These are phyloP conservation scores for Hypoxylon rickii DNA, from an alignment of 495 filamentous ascomycete genomes.

Conservation along the genomic window DNA sequence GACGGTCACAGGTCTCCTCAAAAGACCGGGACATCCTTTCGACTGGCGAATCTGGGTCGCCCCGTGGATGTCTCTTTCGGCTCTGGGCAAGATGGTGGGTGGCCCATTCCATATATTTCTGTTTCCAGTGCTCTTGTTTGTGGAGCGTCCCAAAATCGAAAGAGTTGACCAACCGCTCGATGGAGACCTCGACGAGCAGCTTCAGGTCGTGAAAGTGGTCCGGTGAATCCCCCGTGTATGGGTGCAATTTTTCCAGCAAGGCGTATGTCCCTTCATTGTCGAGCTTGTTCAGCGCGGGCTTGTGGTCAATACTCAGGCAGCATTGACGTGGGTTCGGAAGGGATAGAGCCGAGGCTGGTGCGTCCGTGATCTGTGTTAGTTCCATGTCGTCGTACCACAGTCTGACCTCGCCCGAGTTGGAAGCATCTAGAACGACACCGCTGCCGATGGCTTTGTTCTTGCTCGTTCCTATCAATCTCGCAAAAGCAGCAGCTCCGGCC, in stretches of 20 bases:
- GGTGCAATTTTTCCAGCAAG: background rate
- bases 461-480: background rate
- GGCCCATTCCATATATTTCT: conserved; percentile 2
- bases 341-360: background rate
- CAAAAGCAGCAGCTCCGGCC: background rate
- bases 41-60: background rate
- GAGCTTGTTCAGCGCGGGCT: conserved; percentile 7
- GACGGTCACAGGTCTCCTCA: background rate
- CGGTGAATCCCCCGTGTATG: background rate
- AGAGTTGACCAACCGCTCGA: background rate
- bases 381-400: conserved; percentile 19
- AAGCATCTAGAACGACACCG: background rate
- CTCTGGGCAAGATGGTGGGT: conserved; percentile 3
- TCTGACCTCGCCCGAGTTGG: background rate
- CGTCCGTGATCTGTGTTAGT: conserved; percentile 4
- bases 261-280: background rate
- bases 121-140: background rate
- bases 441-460: background rate
- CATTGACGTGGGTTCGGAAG: conserved; percentile 2
- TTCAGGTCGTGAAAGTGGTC: background rate
- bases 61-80: no score
- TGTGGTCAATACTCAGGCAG: conserved; percentile 10
- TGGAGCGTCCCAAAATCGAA: background rate
- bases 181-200: background rate
- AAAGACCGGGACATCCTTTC: background rate